Evolutionary conservation across 1,284 basidiomycete genomes (phyloP).

Genomic region (Moesziomyces globuligerus): DNA sequence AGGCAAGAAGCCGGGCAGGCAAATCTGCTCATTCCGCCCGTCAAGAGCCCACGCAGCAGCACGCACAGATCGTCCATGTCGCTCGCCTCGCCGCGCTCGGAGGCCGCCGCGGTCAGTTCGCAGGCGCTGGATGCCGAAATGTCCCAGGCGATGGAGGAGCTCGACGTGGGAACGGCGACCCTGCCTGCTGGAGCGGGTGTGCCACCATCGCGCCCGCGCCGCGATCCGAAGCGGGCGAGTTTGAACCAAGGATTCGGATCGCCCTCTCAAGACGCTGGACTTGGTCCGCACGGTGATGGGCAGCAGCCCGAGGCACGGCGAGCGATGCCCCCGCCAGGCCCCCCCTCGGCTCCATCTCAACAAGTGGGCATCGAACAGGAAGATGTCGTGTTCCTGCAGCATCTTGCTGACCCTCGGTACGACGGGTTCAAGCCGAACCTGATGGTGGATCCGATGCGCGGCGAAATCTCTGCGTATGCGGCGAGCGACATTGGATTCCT

Average conservation of each 20-base stretch:
- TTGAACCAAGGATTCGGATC: neutral
- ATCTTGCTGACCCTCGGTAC: constrained; percentile 29
- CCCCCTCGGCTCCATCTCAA: constrained; percentile 2
- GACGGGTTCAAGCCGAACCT: constrained; percentile 63
- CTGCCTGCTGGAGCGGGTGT: neutral
- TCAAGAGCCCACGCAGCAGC: constrained; percentile 16
- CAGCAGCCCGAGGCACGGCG: neutral
- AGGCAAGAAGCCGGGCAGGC: constrained; percentile 38
- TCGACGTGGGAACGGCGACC: constrained; percentile 10
- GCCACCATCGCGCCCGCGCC: constrained; percentile 41
- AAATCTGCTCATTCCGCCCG: constrained; percentile 32
- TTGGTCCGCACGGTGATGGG: too few relatives aligned
- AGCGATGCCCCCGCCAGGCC: neutral
- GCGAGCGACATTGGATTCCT: constrained; percentile 59
- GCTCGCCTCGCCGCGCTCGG: constrained; percentile 10
- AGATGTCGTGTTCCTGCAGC: constrained; percentile 37
- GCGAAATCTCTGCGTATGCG: constrained; percentile 48
- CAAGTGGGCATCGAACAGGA: constrained; percentile 12
- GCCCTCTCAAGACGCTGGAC: too few relatives aligned
- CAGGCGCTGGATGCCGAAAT: constrained; percentile 41
- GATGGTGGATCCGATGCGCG: constrained; percentile 55
- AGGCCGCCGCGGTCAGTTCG: neutral
- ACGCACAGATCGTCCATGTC: constrained; percentile 17
- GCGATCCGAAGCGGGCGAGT: constrained; percentile 42
- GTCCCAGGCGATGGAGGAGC: constrained; percentile 48